phyloP scores from a whole-genome alignment of 2,329 filamentous ascomycete species.

The Remersonia thermophila region DNA sequence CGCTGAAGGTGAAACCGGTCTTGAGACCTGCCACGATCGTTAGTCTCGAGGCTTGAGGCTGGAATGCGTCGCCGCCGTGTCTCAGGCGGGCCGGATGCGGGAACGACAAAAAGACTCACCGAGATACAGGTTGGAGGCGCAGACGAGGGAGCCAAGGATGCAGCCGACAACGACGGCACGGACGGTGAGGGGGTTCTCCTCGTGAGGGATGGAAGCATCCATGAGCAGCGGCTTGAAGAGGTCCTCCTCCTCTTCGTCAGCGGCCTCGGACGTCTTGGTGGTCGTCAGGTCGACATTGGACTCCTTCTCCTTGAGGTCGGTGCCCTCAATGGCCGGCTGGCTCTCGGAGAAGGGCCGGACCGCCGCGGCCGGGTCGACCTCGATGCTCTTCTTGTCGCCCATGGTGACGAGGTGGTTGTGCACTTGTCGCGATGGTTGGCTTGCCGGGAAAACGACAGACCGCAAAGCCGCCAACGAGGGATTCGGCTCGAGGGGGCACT shows the following conservation, averaged over 20 bases:
- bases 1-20: conserved; percentile 34
- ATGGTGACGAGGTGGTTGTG: conserved; percentile 8
- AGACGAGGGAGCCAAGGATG: conserved; percentile 40
- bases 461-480: not conserved
- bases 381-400: conserved; percentile 14
- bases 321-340: conserved; percentile 14
- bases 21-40: conserved; percentile 26
- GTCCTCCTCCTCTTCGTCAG: conserved; percentile 22
- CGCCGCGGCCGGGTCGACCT: conserved; percentile 9
- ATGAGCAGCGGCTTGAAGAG: conserved; percentile 29
- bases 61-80: not conserved
- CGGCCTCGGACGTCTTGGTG: conserved; percentile 18
- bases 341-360: conserved; percentile 17
- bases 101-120: conserved; percentile 28
- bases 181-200: conserved; percentile 34
- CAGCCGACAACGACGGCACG: conserved; percentile 40
- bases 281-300: conserved; percentile 12
- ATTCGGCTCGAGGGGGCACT: not conserved
- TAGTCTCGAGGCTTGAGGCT: not conserved
- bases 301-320: conserved; percentile 13
- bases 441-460: not conserved
- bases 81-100: not conserved
- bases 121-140: conserved; percentile 46
- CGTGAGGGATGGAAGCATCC: conserved; percentile 22
- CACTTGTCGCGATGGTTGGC: not conserved